Conservation (phyloP, 768 basidiomycete genomes). For the Podaxis sp. region DNA sequence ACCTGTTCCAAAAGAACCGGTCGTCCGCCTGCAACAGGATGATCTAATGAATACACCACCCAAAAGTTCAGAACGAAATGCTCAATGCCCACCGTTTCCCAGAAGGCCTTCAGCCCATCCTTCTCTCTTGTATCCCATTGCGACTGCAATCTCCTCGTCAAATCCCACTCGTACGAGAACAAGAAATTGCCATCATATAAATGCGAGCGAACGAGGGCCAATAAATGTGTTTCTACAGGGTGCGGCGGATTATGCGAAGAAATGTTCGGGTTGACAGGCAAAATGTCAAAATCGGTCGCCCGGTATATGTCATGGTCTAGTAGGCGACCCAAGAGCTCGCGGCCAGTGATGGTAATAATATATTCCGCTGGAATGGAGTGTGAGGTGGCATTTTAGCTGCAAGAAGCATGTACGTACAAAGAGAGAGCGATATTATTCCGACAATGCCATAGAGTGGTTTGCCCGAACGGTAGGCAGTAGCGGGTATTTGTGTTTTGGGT, state of each 20-base stretch:
- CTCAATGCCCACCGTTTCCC: constrained; percentile 69
- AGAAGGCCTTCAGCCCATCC: constrained; percentile 58
- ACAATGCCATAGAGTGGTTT: constrained; percentile 75
- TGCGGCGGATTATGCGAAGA: constrained; percentile 70
- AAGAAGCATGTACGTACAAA: constrained; percentile 49
- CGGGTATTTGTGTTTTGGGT: constrained; percentile 52
- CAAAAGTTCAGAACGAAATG: constrained; percentile 1
- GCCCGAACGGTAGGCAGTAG: constrained; percentile 56
- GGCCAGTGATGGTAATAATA: constrained; percentile 82
- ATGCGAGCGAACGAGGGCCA: constrained; percentile 86
- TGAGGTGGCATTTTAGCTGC: background rate
- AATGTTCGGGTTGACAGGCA: constrained; percentile 77
- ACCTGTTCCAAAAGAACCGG: constrained; percentile 98
- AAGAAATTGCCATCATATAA: constrained; percentile 77
- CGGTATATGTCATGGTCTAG: constrained; percentile 87
- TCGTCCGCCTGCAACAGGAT: constrained; percentile 74
- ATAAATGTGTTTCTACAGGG: constrained; percentile 84
- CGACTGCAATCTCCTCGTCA: constrained; percentile 84
- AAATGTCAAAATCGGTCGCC: constrained; percentile 88
- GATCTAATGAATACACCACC: background rate
- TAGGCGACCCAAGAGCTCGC: constrained; percentile 74
- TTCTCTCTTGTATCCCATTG: constrained; percentile 64
- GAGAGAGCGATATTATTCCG: constrained; percentile 72
- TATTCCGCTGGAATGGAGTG: constrained; percentile 75
- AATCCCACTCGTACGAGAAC: constrained; percentile 89